phyloP scores from a whole-genome alignment of 2,329 filamentous ascomycete genomes.

The Colletotrichum spinosum region DNA sequence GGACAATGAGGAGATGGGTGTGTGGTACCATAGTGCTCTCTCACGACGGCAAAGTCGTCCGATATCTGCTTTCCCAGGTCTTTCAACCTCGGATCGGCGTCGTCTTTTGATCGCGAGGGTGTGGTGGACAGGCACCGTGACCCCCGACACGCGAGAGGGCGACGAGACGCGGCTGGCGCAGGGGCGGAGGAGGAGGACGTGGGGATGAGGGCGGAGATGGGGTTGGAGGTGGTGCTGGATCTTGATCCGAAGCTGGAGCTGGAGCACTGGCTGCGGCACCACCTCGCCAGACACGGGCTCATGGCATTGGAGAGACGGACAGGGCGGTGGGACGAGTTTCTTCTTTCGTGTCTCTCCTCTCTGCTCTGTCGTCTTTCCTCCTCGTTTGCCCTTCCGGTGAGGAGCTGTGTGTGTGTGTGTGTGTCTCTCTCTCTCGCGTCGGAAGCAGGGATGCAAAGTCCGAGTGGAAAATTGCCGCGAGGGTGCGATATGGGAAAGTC shows the following conservation, averaged over 20 bases:
- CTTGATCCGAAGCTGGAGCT: no score
- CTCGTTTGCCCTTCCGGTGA: neutral
- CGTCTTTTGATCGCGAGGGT: conserved; percentile 17
- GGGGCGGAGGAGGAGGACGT: neutral
- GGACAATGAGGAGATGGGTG: conserved; percentile 8
- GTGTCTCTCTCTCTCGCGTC: no score
- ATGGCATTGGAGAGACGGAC: conserved; percentile 27
- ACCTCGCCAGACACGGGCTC: conserved; percentile 34
- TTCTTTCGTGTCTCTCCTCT: neutral
- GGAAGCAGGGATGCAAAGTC: no score
- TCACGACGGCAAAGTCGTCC: conserved; percentile 59
- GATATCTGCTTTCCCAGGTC: conserved; percentile 56
- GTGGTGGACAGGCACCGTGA: conserved; percentile 26
- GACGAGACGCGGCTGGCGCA: conserved; percentile 35
- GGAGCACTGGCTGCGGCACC: conserved; percentile 2
- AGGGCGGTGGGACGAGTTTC: conserved; percentile 1
- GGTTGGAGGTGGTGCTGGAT: neutral
- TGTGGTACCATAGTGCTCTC: conserved; percentile 57
- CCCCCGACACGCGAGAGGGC: conserved; percentile 19
- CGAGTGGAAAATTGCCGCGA: no score
- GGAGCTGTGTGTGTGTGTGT: no score
- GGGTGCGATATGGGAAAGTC: no score
- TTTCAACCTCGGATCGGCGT: conserved; percentile 52
- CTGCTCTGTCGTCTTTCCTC: neutral
- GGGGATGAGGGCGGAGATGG: conserved; percentile 11